Base-by-base conservation (phyloP, 1,284 basidiomycete genomes). In the Schizopora paradoxa region DNA sequence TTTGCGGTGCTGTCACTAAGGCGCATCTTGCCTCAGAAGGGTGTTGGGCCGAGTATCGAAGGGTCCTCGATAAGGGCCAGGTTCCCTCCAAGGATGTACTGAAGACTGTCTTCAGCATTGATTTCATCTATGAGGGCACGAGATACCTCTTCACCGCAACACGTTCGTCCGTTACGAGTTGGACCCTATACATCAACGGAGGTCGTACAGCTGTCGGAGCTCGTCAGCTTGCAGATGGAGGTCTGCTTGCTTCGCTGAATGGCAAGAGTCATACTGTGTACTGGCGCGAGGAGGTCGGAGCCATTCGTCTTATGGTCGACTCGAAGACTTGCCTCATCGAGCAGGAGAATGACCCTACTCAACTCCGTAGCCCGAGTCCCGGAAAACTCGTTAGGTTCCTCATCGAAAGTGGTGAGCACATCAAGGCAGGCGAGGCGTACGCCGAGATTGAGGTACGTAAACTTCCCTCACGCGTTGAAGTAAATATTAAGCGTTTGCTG, bases 331-430 rank as follows among this genome's bases (percentile, higher is more conserved):
- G 93, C 66, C 76, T 97, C 66, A 95, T 99, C 57, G 96, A 98
- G 69, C 94, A 99, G 68, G 96, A 99, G 77, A 97, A 97, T 59
- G 96, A 99, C 63, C 96, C 96, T 5, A 99, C 96, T 13, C 95
- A 99, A 66, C 75, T 99, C 47, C 78, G 95, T 59, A 93, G 89
- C 60, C 96, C 96, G 8, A 92, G 87, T 67, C 96, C 96, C 19
- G 96, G 96, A 41, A 99, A 99, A 71, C 80, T 99, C 39, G 82
- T 99, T 48, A 79, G 94, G 43, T 95, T 88, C 74, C 80, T 99
- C 53, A 86, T 99, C 53, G 95, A 99, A 60, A 95, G 90, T 50
- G 96, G 96, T 16, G 95, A 98, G 54, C 96, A 99, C 65, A 78
- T 99, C 67, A 87, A 89, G 52, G 90, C 93, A 51, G 95, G 96